Evolutionary conservation across 2,329 filamentous ascomycete genomes (phyloP), one percentile per base, ranked within the genome.

Genomic region (Penicillium sp.): DNA sequence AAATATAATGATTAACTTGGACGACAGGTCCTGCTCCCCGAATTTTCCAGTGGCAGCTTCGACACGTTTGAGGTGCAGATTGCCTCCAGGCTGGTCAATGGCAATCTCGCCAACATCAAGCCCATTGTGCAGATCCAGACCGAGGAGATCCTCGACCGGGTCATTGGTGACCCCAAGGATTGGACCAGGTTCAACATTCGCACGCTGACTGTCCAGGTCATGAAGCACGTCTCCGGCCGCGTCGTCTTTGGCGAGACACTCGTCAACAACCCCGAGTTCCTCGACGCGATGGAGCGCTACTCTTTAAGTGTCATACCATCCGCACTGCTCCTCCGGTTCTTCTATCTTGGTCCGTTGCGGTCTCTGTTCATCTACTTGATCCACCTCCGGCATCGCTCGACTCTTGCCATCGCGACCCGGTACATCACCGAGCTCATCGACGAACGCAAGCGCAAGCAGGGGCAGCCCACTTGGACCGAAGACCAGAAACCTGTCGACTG

Each of bases 51-150:
- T 13, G 52, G 52, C 5, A 11, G 29, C 29, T 29, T 55, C 15
- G 52, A 55, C 29, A 30, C 7, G 2, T 45, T 55, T 8, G 52
- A 55, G 13, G 29, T 55, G 2, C 52, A 55, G 38, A 15, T 55
- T 21, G 52, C 38, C 11, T 55, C 52, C 4, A 55, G 45, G 38
- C 38, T 55, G 15, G 6, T 55, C 7, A 55, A 55, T 13, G 52
- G 52, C 5, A 55, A 55, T 23, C 38, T 55, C 13, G 9, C 38
- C 21, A 15, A 29, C 2, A 55, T 55, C 23, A 55, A 55, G n/a
- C 52, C 52, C 17, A 9, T 55, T 2, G 19, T 55, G 23, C 52
- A 55, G 23, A 21, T 29, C 13, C 35, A 38, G 6, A 55, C 52
- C 2, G 52, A 55, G 23, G 11, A 55, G 19, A 41, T 31, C 52